Conservation (phyloP, 2,329 filamentous ascomycete species). For the Ceratocystis huliohia region DNA sequence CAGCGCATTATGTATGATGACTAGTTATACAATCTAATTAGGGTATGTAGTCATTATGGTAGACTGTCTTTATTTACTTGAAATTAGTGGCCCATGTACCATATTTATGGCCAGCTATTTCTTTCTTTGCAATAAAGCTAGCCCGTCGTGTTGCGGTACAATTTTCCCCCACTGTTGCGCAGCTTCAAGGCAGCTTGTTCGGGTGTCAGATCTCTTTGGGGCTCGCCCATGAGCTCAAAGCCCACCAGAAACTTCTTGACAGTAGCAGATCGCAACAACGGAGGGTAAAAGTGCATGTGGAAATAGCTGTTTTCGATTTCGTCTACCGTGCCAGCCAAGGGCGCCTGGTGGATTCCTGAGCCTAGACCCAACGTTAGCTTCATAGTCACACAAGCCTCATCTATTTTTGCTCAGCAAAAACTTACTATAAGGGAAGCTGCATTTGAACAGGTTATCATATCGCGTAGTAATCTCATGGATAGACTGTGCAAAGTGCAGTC, state of each 20-base stretch:
- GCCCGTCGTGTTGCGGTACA: slow-evolving; percentile 55
- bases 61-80: too few species aligned
- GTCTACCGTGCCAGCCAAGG: slow-evolving; percentile 65
- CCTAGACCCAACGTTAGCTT: slow-evolving; percentile 33
- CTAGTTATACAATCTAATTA: background rate
- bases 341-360: slow-evolving; percentile 93
- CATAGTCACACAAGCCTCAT: background rate
- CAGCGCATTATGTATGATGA: background rate
- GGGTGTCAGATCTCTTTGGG: slow-evolving; percentile 95
- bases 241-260: slow-evolving; percentile 94
- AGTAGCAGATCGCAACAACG: slow-evolving; percentile 78
- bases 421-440: slow-evolving; percentile 85
- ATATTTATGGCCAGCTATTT: too few species aligned
- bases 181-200: slow-evolving; percentile 80
- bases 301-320: slow-evolving; percentile 82
- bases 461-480: slow-evolving; percentile 78
- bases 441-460: slow-evolving; percentile 96
- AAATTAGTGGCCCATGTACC: too few species aligned
- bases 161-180: slow-evolving; percentile 60
- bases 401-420: slow-evolving; percentile 19
- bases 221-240: slow-evolving; percentile 92
- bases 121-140: background rate
- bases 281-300: slow-evolving; percentile 97
- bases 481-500: slow-evolving; percentile 61
- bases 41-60: background rate